A percentile compares a stretch with the other conserved stretches of the same genome.
Conservation (phyloP, 805 yeast genomes). For the Kodamaea laetipori region DNA sequence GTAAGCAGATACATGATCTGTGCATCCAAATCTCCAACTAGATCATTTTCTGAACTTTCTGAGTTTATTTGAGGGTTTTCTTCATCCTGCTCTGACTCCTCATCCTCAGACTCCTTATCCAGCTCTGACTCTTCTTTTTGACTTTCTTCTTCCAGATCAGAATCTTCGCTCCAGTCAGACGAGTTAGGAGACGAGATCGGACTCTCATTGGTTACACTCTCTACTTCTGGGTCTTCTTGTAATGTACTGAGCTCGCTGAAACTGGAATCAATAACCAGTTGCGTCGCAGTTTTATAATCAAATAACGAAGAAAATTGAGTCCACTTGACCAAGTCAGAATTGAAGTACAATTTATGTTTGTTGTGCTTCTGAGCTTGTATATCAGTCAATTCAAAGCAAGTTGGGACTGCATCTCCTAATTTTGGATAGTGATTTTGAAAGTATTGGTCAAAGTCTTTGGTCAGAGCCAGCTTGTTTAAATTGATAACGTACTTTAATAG, state of each 20-base stretch:
- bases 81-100: constrained; percentile 7
- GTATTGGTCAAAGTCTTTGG: constrained; percentile 7
- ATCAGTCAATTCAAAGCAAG: constrained; percentile 6
- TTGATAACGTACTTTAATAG: constrained; percentile 32
- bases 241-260: not conserved
- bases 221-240: not conserved
- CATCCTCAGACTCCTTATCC: too few relatives aligned
- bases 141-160: constrained; percentile 3
- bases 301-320: constrained; percentile 21
- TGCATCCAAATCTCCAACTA: constrained; percentile 20
- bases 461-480: constrained; percentile 18
- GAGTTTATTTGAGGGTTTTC: constrained; percentile 7
- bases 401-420: not conserved
- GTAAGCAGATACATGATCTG: constrained; percentile 22
- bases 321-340: constrained; percentile 3
- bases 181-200: not conserved
- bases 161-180: constrained; percentile 3
- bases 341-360: not conserved
- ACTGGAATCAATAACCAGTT: not conserved
- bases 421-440: constrained; percentile 1
- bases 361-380: constrained; percentile 1
- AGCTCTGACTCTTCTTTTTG: constrained; percentile 7
- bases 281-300: constrained; percentile 15
- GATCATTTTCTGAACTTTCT: constrained; percentile 17
- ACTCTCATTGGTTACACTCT: not conserved